phyloP scores from a whole-genome alignment of 495 filamentous ascomycete genomes.

The Penicillium riverlandense region DNA sequence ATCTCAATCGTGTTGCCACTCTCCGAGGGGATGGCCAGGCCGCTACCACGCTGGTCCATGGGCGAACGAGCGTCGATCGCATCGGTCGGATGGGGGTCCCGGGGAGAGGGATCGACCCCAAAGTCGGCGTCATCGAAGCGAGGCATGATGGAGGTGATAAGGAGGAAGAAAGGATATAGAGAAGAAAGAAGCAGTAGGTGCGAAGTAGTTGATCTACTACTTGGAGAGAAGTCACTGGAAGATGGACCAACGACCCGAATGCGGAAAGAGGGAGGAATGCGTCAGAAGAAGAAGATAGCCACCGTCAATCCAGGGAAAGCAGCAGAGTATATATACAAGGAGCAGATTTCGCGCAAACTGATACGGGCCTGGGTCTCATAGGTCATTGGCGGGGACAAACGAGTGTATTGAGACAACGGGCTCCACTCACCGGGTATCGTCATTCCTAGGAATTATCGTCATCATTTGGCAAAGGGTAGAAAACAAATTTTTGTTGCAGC shows the following conservation, averaged over 20 bases:
- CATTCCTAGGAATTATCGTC: constrained; percentile 39
- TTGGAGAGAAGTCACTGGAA: constrained; percentile 3
- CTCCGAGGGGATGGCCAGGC: constrained; percentile 43
- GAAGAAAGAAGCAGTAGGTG: constrained; percentile 4
- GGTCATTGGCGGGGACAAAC: not conserved
- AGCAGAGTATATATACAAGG: not conserved
- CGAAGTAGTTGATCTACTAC: not conserved
- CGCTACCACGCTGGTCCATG: constrained; percentile 19
- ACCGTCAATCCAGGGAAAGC: not conserved
- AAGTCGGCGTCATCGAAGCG: constrained; percentile 55
- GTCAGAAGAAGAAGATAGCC: constrained; percentile 3
- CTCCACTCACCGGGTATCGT: constrained; percentile 28
- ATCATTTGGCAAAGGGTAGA: constrained; percentile 20
- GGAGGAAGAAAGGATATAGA: constrained; percentile 3
- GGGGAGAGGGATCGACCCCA: constrained; percentile 28
- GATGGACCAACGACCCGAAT: constrained; percentile 2
- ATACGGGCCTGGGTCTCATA: not conserved
- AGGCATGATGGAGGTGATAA: constrained; percentile 46
- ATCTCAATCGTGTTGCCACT: constrained; percentile 57
- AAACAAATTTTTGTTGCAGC: too few relatives aligned
- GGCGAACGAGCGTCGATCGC: constrained; percentile 17
- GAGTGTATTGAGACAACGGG: constrained; percentile 1
- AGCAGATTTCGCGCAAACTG: not conserved
- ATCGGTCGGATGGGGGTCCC: constrained; percentile 16
- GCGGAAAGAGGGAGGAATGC: not conserved